These are phyloP conservation scores for Geotrichum klebahnii DNA, from an alignment of 1,139 yeast species.

Conservation along the genomic window DNA sequence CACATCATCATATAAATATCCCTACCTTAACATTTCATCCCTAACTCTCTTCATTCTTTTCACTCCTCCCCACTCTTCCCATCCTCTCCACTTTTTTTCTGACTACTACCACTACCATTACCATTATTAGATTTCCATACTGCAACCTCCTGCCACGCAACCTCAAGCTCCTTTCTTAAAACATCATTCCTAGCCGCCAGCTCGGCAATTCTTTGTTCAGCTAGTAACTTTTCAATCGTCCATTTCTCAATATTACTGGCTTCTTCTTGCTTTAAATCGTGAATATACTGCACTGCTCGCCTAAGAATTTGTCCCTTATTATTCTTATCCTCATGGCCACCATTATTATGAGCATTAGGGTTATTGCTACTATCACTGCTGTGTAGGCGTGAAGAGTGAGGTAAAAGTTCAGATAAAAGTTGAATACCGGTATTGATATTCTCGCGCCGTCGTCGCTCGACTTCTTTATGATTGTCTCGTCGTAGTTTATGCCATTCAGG, in stretches of 20 bases:
- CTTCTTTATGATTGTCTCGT: slow-evolving; percentile 92
- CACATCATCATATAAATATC: no score
- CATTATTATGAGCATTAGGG: no score
- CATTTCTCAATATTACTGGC: slow-evolving; percentile 85
- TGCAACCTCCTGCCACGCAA: slow-evolving; percentile 90
- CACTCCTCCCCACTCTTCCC: no score
- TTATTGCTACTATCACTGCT: no score
- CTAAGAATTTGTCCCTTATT: slow-evolving; percentile 86
- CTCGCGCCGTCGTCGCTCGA: slow-evolving; percentile 93
- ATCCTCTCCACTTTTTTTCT: no score
- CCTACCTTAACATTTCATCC: no score
- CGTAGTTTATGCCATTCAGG: slow-evolving; percentile 87
- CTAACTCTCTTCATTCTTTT: no score
- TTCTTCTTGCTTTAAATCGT: slow-evolving; percentile 82
- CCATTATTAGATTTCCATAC: slow-evolving; percentile 52
- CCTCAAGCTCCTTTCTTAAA: slow-evolving; percentile 71
- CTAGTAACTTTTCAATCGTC: slow-evolving; percentile 84
- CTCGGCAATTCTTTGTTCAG: slow-evolving; percentile 87
- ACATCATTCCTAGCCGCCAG: slow-evolving; percentile 72
- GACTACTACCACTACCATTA: not conserved
- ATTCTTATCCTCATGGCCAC: no score
- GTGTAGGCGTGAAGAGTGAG: no score
- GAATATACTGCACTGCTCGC: slow-evolving; percentile 84
- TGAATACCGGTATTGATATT: slow-evolving; percentile 85
- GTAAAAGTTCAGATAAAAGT: slow-evolving; percentile 74